Evolutionary conservation across 116 monocot genomes (phyloP).

Genomic region (Papilionanthe hybrid): DNA sequence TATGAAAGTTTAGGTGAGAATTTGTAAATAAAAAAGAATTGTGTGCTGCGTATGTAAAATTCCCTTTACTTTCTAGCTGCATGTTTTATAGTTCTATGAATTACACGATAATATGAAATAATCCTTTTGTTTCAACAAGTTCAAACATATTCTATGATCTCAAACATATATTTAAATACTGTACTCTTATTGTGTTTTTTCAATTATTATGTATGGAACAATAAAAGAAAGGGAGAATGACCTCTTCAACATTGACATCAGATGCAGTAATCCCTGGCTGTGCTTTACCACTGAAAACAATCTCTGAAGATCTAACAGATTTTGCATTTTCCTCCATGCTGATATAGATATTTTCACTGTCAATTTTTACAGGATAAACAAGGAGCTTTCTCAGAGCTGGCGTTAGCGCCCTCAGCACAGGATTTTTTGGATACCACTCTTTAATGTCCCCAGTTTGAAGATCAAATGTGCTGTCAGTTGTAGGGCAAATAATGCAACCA

Average conservation of each 20-base stretch:
- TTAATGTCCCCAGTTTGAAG: constrained; percentile 77
- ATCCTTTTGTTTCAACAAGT: background rate
- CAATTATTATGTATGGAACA: background rate
- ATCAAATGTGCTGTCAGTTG: constrained; percentile 95
- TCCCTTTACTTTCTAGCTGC: no score
- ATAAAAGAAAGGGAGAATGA: constrained; percentile 11
- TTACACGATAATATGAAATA: background rate
- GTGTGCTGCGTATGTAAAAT: no score
- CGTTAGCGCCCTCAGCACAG: constrained; percentile 78
- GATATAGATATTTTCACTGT: constrained; percentile 71
- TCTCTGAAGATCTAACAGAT: constrained; percentile 74
- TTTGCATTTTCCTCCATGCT: constrained; percentile 32
- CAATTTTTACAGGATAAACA: constrained; percentile 69
- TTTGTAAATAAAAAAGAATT: no score
- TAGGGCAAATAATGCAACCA: constrained; percentile 94
- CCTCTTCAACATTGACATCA: constrained; percentile 95
- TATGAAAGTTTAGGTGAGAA: no score
- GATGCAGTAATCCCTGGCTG: constrained; percentile 86
- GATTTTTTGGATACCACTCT: constrained; percentile 94
- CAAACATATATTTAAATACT: background rate
- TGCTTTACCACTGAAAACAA: constrained; percentile 86
- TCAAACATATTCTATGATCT: background rate
- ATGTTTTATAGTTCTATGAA: background rate
- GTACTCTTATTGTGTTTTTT: background rate
- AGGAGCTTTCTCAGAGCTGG: constrained; percentile 68